Conservation (phyloP, 352 stramenopile genomes). For the Globisporangium paroecandrum region DNA sequence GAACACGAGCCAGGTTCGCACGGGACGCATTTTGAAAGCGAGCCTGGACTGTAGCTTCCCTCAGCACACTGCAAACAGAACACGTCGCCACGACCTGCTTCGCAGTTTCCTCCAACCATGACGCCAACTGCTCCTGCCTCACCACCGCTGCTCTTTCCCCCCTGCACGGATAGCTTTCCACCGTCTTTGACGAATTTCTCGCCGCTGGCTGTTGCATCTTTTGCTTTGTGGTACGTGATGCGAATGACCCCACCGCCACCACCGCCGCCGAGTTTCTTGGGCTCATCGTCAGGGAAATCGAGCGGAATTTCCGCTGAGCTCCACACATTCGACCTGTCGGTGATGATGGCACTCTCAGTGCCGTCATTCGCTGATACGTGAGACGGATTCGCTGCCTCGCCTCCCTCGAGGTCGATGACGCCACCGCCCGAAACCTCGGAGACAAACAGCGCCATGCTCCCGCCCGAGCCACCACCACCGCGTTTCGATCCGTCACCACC, state of each 20-base stretch:
- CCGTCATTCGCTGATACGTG: not conserved
- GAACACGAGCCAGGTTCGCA: constrained; percentile 71
- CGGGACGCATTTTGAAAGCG: constrained; percentile 56
- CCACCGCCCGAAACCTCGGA: constrained; percentile 57
- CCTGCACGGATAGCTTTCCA: constrained; percentile 38
- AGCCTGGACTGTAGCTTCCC: constrained; percentile 60
- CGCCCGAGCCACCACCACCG: constrained; percentile 70
- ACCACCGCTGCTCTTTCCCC: constrained; percentile 45
- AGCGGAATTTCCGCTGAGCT: constrained; percentile 11
- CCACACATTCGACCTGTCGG: constrained; percentile 36
- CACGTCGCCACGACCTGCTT: constrained; percentile 56
- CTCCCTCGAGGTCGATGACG: constrained; percentile 52
- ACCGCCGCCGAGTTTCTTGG: constrained; percentile 46
- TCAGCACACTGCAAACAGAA: constrained; percentile 62
- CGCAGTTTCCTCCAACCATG: constrained; percentile 51
- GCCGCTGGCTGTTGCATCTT: constrained; percentile 27
- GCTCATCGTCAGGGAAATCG: constrained; percentile 10
- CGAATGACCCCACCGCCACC: constrained; percentile 58
- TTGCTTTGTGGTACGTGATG: constrained; percentile 41
- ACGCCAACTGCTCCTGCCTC: constrained; percentile 57
- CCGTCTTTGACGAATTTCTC: constrained; percentile 62
- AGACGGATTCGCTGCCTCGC: constrained; percentile 27
- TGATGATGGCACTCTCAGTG: not conserved
- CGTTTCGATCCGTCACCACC: constrained; percentile 54
- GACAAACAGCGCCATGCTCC: constrained; percentile 60